These are phyloP conservation scores for Fusarium sacchari DNA, from an alignment of 2,329 filamentous ascomycete genomes.

Conservation along the genomic window DNA sequence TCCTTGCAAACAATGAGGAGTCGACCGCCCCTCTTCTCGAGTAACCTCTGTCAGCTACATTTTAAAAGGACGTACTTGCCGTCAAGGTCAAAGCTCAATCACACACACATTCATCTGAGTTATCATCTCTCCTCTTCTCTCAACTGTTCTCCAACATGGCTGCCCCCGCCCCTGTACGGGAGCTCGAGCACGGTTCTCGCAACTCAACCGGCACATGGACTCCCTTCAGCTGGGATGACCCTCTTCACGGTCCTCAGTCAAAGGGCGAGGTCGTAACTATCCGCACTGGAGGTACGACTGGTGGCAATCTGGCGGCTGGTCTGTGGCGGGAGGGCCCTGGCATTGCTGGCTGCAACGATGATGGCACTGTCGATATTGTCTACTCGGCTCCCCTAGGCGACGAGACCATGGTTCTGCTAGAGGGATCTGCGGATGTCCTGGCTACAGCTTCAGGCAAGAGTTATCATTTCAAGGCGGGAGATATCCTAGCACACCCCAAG, in stretches of 20 bases:
- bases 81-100: neutral
- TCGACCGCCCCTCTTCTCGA: neutral
- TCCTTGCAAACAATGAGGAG: neutral
- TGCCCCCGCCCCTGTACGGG: neutral
- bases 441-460: neutral
- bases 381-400: neutral
- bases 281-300: neutral
- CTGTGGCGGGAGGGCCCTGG: neutral
- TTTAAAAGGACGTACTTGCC: neutral
- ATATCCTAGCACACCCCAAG: neutral
- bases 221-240: neutral
- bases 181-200: neutral
- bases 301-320: neutral
- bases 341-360: neutral
- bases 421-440: neutral
- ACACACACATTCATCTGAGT: neutral
- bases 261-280: neutral
- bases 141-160: neutral
- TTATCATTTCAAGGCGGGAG: neutral
- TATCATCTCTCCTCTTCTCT: neutral
- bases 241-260: neutral
- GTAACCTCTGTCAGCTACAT: no score
- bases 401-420: neutral
- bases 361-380: neutral
- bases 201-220: neutral